These are phyloP conservation scores for Lophiotrema nucula DNA, from an alignment of 495 filamentous ascomycete species.

Conservation along the genomic window DNA sequence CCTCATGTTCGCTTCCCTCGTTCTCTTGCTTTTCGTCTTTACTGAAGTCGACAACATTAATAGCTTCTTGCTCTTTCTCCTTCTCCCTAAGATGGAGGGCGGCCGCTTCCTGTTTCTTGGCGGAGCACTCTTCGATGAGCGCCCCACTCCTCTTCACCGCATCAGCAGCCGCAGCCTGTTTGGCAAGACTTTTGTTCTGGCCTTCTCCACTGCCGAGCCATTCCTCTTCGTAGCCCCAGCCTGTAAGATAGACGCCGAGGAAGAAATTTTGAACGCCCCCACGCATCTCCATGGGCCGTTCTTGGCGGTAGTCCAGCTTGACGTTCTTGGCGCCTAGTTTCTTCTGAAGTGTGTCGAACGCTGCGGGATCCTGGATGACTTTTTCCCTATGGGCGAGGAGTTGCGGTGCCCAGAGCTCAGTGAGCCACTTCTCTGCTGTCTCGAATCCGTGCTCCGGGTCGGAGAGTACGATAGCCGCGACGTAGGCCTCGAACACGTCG, in stretches of 20 bases:
- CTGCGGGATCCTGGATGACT: conserved; percentile 30
- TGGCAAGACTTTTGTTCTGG: conserved; percentile 70
- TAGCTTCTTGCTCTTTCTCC: neutral
- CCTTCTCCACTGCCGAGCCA: conserved; percentile 68
- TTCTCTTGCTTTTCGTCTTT: neutral
- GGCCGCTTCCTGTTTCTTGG: conserved; percentile 23
- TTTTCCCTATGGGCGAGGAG: conserved; percentile 28
- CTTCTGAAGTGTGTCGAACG: conserved; percentile 57
- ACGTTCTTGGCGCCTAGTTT: conserved; percentile 58
- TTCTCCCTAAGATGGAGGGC: too few relatives aligned
- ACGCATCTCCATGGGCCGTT: conserved; percentile 49
- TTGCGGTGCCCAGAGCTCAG: conserved; percentile 59
- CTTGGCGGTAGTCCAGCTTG: conserved; percentile 65
- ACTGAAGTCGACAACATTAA: neutral
- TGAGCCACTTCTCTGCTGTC: conserved; percentile 65
- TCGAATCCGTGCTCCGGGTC: conserved; percentile 58
- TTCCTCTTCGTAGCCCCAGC: conserved; percentile 66
- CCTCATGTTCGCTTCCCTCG: neutral
- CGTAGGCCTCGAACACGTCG: conserved; percentile 87
- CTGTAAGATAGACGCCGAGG: conserved; percentile 70
- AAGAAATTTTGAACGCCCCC: conserved; percentile 61
- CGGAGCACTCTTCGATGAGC: conserved; percentile 27
- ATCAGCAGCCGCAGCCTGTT: conserved; percentile 64
- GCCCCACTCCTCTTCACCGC: conserved; percentile 52
- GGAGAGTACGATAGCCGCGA: conserved; percentile 71